phyloP scores from a whole-genome alignment of 331 rosid genomes.

The Quercus tomentella region DNA sequence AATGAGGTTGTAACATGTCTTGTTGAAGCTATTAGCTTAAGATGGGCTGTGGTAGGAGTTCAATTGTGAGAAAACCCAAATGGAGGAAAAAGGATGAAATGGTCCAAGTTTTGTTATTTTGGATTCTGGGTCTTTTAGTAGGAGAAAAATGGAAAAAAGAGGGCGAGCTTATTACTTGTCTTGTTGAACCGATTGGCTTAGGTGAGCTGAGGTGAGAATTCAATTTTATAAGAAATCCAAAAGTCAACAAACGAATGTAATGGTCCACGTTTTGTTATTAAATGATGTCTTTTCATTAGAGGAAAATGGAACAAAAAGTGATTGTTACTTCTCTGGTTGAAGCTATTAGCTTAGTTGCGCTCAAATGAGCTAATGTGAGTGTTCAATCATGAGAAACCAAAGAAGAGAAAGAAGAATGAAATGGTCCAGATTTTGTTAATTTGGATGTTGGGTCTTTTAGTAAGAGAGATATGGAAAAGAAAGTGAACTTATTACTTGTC shows the following conservation, averaged over 20 bases:
- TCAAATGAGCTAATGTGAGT: no score
- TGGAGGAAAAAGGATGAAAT: no score
- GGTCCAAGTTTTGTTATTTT: no score
- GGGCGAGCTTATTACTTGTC: neutral
- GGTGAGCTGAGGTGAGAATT: neutral
- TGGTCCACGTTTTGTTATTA: no score
- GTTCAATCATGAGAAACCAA: no score
- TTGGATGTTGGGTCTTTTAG: neutral
- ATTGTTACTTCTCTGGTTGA: no score
- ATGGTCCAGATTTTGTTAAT: no score
- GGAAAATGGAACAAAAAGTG: no score
- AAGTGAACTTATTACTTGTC: neutral
- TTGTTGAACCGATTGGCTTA: neutral
- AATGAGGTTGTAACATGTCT: neutral
- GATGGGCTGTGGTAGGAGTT: neutral
- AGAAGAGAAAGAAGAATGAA: no score
- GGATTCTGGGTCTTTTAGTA: neutral
- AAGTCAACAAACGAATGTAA: no score
- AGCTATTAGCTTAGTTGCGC: no score
- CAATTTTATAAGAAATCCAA: neutral
- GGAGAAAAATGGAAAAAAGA: neutral
- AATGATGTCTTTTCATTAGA: no score
- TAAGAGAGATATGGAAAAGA: neutral
- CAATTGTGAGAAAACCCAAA: neutral
- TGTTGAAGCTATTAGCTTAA: neutral